Evolutionary conservation across 2,329 filamentous ascomycete genomes (phyloP), one percentile per base, ranked within the genome.

Genomic region (Aureobasidium pullulans): DNA sequence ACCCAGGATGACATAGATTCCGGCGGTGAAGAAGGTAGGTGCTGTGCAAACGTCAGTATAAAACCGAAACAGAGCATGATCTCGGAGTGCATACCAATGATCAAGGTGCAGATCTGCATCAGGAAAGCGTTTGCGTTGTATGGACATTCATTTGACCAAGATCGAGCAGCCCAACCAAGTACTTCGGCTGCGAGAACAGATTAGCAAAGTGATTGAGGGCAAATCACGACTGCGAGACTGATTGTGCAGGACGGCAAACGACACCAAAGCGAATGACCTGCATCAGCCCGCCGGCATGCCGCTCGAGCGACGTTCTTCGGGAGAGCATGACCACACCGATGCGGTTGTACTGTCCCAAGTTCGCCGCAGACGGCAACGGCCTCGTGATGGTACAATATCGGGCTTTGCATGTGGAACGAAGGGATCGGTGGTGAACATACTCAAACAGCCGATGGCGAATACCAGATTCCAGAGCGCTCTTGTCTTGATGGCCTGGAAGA

Each of bases 1-100:
- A 39, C 82, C 81, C 11, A 87, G 73, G 62, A 81, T 85, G 52
- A 88, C 72, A 66, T 88, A 88, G 40, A 88, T 78, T 1, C 78
- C 82, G 0, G 83, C 85, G 6, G 83, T 79, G 68, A 87, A 76
- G 66, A 87, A 87, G 1, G 84, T 84, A 0, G 86, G 85, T 0
- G 76, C 84, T 62, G 9, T 37, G 6, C 11, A 19, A 9, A 16
- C 46, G 42, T 57, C 7, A 50, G 57, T 6, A 42, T 19, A 4
- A 19, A 23, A 28, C 8, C 28, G 15, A 28, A 32, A 3, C 10
- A 19, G 23, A 37, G 19, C 19, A 19, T 19, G 19, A 19, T 19
- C 19, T 19, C 19, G 19, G 19, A 19, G 13, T 13, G 15, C 44
- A 6, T 40, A 59, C 57, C 59, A 6, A 60, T 60, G 23, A 63